Percentiles rank a stretch among this genome's conserved stretches.
Evolutionary conservation across 1,139 yeast species (phyloP).

Genomic region (Pichia sp.): DNA sequence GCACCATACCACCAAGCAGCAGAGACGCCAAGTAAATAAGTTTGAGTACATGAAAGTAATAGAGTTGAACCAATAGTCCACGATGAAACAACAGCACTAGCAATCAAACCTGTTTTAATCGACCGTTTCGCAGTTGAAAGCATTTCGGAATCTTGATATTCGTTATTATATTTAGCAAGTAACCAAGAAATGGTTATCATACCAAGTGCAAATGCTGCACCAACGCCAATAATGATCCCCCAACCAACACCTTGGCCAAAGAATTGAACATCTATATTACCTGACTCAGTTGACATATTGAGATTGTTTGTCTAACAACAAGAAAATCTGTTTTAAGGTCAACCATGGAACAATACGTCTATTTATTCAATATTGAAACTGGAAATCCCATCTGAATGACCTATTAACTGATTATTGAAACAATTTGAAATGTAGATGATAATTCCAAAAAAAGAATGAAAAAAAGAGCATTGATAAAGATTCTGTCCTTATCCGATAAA

Average conservation of each 20-base stretch:
- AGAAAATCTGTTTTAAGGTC: not conserved
- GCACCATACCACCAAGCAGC: slow-evolving; percentile 48
- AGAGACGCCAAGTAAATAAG: slow-evolving; percentile 30
- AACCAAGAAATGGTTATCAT: slow-evolving; percentile 70
- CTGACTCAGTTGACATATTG: not conserved
- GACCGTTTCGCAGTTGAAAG: slow-evolving; percentile 40
- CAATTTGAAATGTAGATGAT: not conserved
- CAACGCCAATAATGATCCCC: slow-evolving; percentile 83
- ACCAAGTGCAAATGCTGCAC: slow-evolving; percentile 70
- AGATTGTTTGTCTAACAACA: not conserved
- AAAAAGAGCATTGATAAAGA: no score
- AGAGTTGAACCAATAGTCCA: slow-evolving; percentile 37
- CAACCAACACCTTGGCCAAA: slow-evolving; percentile 76
- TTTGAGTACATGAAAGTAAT: slow-evolving; percentile 22
- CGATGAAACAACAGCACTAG: slow-evolving; percentile 33
- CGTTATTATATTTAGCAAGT: slow-evolving; percentile 67
- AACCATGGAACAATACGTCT: not conserved
- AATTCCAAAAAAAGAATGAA: no score
- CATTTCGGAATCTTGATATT: slow-evolving; percentile 81
- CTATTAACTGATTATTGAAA: no score
- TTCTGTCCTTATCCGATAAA: no score
- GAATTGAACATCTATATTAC: slow-evolving; percentile 15
- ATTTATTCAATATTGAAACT: not conserved
- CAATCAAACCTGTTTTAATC: slow-evolving; percentile 32
- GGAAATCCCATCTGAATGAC: no score